Evolutionary conservation across 495 filamentous ascomycete genomes (phyloP), one percentile per base, ranked within the genome.

Genomic region (Lasiosphaeris hirsuta): DNA sequence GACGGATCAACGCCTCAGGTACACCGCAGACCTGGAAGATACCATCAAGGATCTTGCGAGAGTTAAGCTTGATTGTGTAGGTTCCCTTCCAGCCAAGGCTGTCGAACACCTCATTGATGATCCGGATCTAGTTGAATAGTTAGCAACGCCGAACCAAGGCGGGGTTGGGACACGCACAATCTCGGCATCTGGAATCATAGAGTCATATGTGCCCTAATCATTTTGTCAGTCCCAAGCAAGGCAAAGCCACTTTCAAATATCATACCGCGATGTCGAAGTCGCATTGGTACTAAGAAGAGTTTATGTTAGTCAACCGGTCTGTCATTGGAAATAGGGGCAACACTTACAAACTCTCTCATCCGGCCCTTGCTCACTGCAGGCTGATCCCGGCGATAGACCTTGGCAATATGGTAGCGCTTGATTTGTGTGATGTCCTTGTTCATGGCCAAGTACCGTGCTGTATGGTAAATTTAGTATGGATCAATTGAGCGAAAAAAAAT

Each of bases 171-270:
- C 53, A 39, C 51, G n/a, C 17, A 97, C 71, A 52, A 96, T 86
- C 76, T 97, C 93, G n/a, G 93, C 90, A 72, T 97, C 93, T 44
- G 93, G 90, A 18, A 97, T 78, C 93, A 97, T 97, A n/a, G 88
- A 70, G 65, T 97, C 93, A 70, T 90, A 95, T 35, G 76, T 72
- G 23, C 23, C 23, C 23, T 30, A 30, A 2, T 30, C 5, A 5
- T 30, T 30, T 30, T 5, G 5, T 30, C 23, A 30, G 23, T 30
- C 23, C 23, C 23, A 30, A 5, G 23, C 5, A 30, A 30, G 23
- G 23, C 23, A 30, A 2, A 30, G 23, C 23, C 23, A 30, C 23
- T 30, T 30, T 30, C 23, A 30, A 30, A 30, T 30, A 30, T 30
- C 23, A 30, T 30, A 30, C 23, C 23, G 23, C 23, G 5, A 30